Base-by-base conservation (phyloP, 1,284 basidiomycete genomes). In the Inonotus obliquus region DNA sequence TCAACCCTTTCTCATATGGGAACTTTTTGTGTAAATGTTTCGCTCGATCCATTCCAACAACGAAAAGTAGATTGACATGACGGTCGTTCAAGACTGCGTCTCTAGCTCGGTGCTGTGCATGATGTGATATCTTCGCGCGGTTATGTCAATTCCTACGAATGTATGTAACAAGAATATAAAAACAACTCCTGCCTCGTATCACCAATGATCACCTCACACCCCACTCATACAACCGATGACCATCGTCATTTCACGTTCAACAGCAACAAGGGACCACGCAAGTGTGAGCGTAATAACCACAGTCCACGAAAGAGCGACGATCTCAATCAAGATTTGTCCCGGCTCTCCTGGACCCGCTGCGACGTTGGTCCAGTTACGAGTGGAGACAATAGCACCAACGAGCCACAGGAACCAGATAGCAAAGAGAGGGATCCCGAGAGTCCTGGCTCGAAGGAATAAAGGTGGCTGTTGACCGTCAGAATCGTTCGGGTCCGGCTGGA, bases 381-480 rank as follows among this genome's bases (percentile, higher is more conserved):
- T 55, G n/a, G 54, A 54, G 61, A 57, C 25, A 1, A 59, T 59
- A 10, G 54, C 61, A 23, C 59, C 64, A 45, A 65, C 45, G 10
- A 65, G 56, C 62, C 59, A 65, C 56, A 65, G 45, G 23, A 61
- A 4, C 62, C 62, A 63, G 39, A 63, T 39, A 39, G 61, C 32
- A 21, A 44, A 56, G 48, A 54, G 21, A 25, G 45, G 27, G 29
- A 21, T 11, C 41, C 41, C 54, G 59, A 61, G 38, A 19, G 44
- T 9, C 75, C 71, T n/a, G n/a, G n/a, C n/a, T 14, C 38, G 41
- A 45, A 21, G 5, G 13, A 13, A 4, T n/a, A n/a, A n/a, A n/a
- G n/a, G n/a, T n/a, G n/a, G n/a, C n/a, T n/a, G n/a, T n/a, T n/a
- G n/a, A n/a, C n/a, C n/a, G n/a, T n/a, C n/a, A n/a, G n/a, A n/a